Percentiles rank a stretch among this genome's conserved stretches.
Evolutionary conservation across 257 asterid genomes (phyloP).

Genomic region (Penstemon davidsonii): DNA sequence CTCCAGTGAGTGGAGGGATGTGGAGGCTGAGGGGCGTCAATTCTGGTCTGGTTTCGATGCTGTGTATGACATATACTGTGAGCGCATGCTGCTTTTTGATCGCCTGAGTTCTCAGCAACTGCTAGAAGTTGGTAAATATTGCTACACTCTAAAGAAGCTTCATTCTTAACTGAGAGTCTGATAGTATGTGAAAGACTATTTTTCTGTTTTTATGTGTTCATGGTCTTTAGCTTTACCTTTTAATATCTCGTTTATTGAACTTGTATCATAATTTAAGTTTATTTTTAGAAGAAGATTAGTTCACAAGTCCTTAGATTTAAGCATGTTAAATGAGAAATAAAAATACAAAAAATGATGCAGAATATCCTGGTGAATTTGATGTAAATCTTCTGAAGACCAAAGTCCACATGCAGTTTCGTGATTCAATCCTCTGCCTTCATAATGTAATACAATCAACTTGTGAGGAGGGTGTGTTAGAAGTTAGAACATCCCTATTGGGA

Average conservation of each 20-base stretch:
- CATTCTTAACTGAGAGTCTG: neutral
- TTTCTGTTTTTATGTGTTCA: neutral
- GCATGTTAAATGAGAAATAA: neutral
- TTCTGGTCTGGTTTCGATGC: conserved; percentile 94
- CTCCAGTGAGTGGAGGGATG: conserved; percentile 86
- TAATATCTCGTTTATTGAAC: neutral
- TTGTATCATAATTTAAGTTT: too few species aligned
- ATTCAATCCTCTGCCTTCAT: neutral
- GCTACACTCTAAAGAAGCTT: conserved; percentile 19
- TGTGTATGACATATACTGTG: conserved; percentile 72
- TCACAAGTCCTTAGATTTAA: neutral
- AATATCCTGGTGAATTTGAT: neutral
- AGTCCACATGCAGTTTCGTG: neutral
- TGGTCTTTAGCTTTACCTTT: neutral
- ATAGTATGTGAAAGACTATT: neutral
- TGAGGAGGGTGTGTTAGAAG: neutral
- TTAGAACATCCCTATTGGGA: too few species aligned
- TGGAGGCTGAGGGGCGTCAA: conserved; percentile 78
- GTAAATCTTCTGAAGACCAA: neutral
- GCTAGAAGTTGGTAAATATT: conserved; percentile 68
- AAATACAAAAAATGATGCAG: neutral
- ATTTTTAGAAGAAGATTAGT: neutral
- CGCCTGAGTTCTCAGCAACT: conserved; percentile 73
- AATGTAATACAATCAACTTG: neutral
- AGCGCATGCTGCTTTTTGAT: conserved; percentile 75